phyloP scores from a whole-genome alignment of 352 stramenopile genomes.

The Thalassiosira oceanica region DNA sequence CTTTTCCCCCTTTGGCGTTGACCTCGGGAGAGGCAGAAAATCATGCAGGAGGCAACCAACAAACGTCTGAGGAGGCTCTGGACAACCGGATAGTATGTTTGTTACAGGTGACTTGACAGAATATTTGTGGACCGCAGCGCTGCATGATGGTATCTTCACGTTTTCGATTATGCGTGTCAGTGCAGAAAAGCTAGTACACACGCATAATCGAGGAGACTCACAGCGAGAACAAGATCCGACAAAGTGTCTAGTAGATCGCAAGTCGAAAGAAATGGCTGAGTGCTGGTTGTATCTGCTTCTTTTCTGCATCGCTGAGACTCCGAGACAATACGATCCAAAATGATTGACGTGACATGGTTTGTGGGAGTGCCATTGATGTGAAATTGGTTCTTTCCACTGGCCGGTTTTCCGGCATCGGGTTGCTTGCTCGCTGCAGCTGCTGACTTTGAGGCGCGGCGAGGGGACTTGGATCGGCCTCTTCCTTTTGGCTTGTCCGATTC shows the following conservation, averaged over 20 bases:
- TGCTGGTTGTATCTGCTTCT: too few relatives aligned
- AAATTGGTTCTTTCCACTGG: constrained; percentile 29
- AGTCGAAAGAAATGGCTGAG: constrained; percentile 43
- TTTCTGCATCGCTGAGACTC: background rate
- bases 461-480: constrained; percentile 39
- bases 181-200: too few relatives aligned
- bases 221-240: constrained; percentile 74
- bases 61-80: constrained; percentile 48
- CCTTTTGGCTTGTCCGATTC: constrained; percentile 38
- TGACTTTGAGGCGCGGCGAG: constrained; percentile 27
- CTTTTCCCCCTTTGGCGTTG: too few relatives aligned
- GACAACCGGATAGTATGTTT: constrained; percentile 58
- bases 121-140: constrained; percentile 72
- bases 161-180: too few relatives aligned
- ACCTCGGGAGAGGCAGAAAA: too few relatives aligned
- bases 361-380: constrained; percentile 54
- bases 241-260: constrained; percentile 66
- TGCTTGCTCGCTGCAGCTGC: constrained; percentile 13
- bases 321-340: constrained; percentile 45
- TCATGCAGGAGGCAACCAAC: too few relatives aligned
- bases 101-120: constrained; percentile 41
- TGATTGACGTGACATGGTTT: constrained; percentile 55
- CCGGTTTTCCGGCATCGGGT: too few relatives aligned
- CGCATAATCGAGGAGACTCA: too few relatives aligned
- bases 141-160: too few relatives aligned